Percentiles rank a stretch among this genome's conserved stretches.
Conservation (phyloP, 164 flowering plant species). For the Vitis cinerea region DNA sequence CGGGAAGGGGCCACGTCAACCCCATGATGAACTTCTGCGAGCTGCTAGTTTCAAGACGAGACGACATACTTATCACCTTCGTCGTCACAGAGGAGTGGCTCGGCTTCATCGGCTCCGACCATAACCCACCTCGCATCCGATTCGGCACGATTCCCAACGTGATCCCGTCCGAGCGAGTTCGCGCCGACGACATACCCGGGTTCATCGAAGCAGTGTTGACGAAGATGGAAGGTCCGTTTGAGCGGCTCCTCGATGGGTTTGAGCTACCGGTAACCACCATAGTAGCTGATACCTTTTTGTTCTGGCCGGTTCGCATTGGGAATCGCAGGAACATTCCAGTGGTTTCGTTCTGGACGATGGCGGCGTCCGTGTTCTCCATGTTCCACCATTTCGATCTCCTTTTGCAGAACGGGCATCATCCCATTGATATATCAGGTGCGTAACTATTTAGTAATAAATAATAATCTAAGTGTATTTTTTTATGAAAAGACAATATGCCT, state of each 20-base stretch:
- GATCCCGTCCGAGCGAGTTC: conserved; percentile 62
- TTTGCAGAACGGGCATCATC: conserved; percentile 28
- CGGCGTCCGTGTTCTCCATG: conserved; percentile 47
- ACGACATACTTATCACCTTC: conserved; percentile 40
- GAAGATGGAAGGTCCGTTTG: conserved; percentile 57
- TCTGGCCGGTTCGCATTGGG: conserved; percentile 47
- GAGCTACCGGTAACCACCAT: conserved; percentile 33
- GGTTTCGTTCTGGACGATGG: conserved; percentile 47
- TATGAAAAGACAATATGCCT: too few species aligned
- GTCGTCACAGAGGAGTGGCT: conserved; percentile 85
- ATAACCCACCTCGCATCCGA: conserved; percentile 34
- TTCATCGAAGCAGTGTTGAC: conserved; percentile 55
- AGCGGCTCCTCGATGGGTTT: conserved; percentile 44
- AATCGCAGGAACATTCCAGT: conserved; percentile 50
- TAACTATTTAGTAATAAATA: neutral
- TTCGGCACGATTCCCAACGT: conserved; percentile 69
- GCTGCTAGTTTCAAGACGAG: conserved; percentile 15
- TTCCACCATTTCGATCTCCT: conserved; percentile 40
- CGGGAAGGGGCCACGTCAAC: conserved; percentile 71
- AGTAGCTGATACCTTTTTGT: conserved; percentile 43
- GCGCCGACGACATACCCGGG: conserved; percentile 40
- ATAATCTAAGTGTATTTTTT: too few species aligned
- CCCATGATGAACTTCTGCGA: conserved; percentile 68
- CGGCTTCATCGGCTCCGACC: conserved; percentile 41
- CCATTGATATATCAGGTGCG: conserved; percentile 38